phyloP scores from a whole-genome alignment of 2,329 filamentous ascomycete species.

The Ophiostoma himal-ulmi region DNA sequence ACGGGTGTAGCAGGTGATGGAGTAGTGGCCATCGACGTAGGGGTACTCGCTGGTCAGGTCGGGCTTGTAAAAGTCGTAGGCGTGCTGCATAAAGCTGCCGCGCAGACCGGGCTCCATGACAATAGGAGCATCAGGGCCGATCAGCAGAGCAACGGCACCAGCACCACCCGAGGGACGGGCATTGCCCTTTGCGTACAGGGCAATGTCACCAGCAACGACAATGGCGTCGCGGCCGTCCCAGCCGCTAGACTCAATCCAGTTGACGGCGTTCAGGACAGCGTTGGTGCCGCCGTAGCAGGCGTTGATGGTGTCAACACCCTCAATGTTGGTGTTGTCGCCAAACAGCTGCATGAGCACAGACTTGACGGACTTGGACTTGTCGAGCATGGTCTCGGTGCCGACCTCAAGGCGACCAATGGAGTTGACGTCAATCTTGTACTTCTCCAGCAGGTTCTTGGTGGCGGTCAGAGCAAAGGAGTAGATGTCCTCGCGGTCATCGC shows the following conservation, averaged over 20 bases:
- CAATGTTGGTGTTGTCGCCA: slow-evolving; percentile 74
- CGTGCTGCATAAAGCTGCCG: slow-evolving; percentile 74
- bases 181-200: slow-evolving; percentile 76
- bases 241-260: slow-evolving; percentile 80
- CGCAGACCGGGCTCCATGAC: slow-evolving; percentile 73
- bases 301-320: slow-evolving; percentile 78
- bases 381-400: slow-evolving; percentile 76
- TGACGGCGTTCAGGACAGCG: slow-evolving; percentile 73
- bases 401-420: slow-evolving; percentile 77
- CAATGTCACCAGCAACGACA: slow-evolving; percentile 76
- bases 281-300: slow-evolving; percentile 85
- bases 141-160: slow-evolving; percentile 70
- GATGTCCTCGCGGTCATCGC: slow-evolving; percentile 85
- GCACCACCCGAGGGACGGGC: slow-evolving; percentile 77
- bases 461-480: slow-evolving; percentile 79
- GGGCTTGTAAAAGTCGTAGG: slow-evolving; percentile 88
- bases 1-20: slow-evolving; percentile 73
- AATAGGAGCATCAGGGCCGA: slow-evolving; percentile 71
- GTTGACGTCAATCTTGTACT: slow-evolving; percentile 75
- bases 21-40: slow-evolving; percentile 78
- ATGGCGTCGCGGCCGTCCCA: slow-evolving; percentile 81
- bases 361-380: slow-evolving; percentile 91
- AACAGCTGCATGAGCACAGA: slow-evolving; percentile 83
- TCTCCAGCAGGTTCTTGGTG: slow-evolving; percentile 69
- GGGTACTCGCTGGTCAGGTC: slow-evolving; percentile 83